Evolutionary conservation across 768 basidiomycete species (phyloP).

Genomic region (Calocybe cyanea): DNA sequence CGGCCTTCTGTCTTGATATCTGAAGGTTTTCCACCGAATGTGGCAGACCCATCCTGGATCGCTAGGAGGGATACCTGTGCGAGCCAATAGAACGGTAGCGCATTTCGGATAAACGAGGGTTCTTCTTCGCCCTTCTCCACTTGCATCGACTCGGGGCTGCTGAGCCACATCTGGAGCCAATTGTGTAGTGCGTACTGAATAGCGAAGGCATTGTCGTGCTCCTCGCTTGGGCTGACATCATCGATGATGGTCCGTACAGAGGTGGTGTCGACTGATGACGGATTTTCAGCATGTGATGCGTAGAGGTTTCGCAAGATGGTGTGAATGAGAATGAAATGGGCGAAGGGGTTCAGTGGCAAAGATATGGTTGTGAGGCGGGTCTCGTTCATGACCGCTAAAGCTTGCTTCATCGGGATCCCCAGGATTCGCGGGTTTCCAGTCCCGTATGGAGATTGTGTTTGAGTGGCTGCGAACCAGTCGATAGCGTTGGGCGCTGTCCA

Average conservation of each 20-base stretch:
- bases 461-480: slow-evolving; percentile 46
- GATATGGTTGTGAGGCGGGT: slow-evolving; percentile 23
- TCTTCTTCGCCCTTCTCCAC: slow-evolving; percentile 24
- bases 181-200: slow-evolving; percentile 53
- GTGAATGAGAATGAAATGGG: slow-evolving; percentile 44
- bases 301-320: slow-evolving; percentile 41
- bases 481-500: slow-evolving; percentile 45
- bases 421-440: slow-evolving; percentile 28
- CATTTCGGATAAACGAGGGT: slow-evolving; percentile 38
- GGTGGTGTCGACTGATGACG: slow-evolving; percentile 10
- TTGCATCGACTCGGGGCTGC: slow-evolving; percentile 29
- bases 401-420: slow-evolving; percentile 35
- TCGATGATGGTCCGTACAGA: not conserved
- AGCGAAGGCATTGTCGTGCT: slow-evolving; percentile 18
- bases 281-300: slow-evolving; percentile 15
- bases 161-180: slow-evolving; percentile 56
- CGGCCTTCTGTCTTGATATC: slow-evolving; percentile 32
- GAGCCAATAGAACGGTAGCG: slow-evolving; percentile 62
- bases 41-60: slow-evolving; percentile 42
- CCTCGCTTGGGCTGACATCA: slow-evolving; percentile 5
- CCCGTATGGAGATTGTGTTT: slow-evolving; percentile 38
- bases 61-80: slow-evolving; percentile 51
- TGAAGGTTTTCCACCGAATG: slow-evolving; percentile 8
- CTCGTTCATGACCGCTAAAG: slow-evolving; percentile 31
- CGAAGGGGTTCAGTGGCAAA: slow-evolving; percentile 35